Percentiles rank a stretch among this genome's conserved stretches.
These are phyloP conservation scores for Aureobasidium subglaciale DNA, from an alignment of 2,329 filamentous ascomycete species.

Conservation along the genomic window DNA sequence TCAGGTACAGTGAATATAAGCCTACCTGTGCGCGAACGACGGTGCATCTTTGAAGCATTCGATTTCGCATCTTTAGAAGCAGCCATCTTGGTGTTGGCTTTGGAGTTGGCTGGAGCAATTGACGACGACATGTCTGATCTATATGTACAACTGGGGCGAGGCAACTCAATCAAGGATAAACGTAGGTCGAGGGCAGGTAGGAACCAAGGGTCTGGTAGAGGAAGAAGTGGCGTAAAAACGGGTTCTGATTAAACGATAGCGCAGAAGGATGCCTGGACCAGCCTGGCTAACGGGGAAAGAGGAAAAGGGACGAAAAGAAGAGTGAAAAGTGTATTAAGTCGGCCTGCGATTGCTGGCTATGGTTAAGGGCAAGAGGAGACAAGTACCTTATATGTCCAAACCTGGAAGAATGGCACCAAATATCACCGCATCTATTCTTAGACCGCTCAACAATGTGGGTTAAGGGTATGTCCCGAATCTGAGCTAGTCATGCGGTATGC, in stretches of 20 bases:
- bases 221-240: constrained; percentile 25
- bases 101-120: constrained; percentile 34
- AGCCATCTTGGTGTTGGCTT: constrained; percentile 42
- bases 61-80: constrained; percentile 46
- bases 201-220: constrained; percentile 24
- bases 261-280: constrained; percentile 41
- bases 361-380: constrained; percentile 28
- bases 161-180: constrained; percentile 18
- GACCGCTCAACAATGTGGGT: constrained; percentile 25
- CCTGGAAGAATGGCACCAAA: constrained; percentile 35
- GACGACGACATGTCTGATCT: constrained; percentile 39
- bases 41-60: constrained; percentile 74
- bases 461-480: constrained; percentile 19
- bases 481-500: constrained; percentile 18
- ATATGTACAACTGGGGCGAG: constrained; percentile 34
- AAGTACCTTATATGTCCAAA: constrained; percentile 43
- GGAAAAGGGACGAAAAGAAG: constrained; percentile 23
- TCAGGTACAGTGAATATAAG: constrained; percentile 40
- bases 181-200: constrained; percentile 24
- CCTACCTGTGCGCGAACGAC: constrained; percentile 89
- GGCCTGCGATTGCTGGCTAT: constrained; percentile 30
- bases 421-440: constrained; percentile 41
- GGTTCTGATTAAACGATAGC: constrained; percentile 36
- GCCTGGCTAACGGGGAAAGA: constrained; percentile 36
- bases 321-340: constrained; percentile 42